Evolutionary conservation across 208 protist genomes (phyloP).

Genomic region (Trichomonas tenax): DNA sequence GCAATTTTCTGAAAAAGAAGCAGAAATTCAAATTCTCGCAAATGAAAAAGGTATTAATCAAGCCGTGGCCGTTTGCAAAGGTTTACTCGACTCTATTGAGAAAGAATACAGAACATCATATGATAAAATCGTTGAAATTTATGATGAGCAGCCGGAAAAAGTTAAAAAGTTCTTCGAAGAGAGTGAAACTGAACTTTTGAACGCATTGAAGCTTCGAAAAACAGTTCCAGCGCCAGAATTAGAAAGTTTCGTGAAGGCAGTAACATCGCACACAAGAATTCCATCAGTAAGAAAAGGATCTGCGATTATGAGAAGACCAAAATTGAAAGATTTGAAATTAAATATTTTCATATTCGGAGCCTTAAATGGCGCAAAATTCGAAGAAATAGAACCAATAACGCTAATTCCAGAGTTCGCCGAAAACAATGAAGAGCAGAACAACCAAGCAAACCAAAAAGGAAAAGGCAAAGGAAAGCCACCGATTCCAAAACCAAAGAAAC

Average conservation of each 20-base stretch:
- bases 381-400: not conserved
- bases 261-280: not conserved
- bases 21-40: not conserved
- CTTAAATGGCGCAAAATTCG: not conserved
- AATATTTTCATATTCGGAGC: not conserved
- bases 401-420: not conserved
- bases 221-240: not conserved
- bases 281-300: not conserved
- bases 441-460: not conserved
- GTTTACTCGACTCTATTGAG: not conserved
- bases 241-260: not conserved
- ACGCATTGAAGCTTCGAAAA: not conserved
- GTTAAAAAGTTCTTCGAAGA: not conserved
- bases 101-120: not conserved
- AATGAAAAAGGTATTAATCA: not conserved
- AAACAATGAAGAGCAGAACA: not conserved
- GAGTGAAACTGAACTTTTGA: not conserved
- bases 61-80: not conserved
- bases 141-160: not conserved
- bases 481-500: not conserved
- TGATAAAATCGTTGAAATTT: constrained; percentile 4
- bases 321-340: not conserved
- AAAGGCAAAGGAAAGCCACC: not conserved
- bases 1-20: not conserved
- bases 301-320: not conserved